A percentile compares a stretch with the other conserved stretches of the same genome.
phyloP scores from a whole-genome alignment of 331 rosid species.

The Pyracantha coccinea region DNA sequence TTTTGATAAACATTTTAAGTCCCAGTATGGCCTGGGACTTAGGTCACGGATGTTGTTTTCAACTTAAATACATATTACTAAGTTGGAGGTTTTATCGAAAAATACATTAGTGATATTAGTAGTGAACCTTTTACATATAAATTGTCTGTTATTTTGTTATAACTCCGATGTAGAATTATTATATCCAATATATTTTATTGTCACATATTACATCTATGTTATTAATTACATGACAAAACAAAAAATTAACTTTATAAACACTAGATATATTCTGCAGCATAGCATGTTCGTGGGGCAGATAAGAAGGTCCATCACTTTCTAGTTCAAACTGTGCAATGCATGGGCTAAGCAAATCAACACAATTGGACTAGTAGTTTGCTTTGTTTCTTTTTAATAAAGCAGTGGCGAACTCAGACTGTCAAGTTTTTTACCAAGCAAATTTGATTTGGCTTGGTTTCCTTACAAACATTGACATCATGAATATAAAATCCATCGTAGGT shows the following conservation, averaged over 20 bases:
- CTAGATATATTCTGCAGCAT: background rate
- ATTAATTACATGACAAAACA: background rate
- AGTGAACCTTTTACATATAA: background rate
- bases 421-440: background rate
- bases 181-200: background rate
- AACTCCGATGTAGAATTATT: background rate
- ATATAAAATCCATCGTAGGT: too few species aligned
- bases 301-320: background rate
- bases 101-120: too few species aligned
- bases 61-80: too few species aligned
- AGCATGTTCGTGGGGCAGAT: background rate
- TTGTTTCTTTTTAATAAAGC: background rate
- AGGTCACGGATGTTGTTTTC: too few species aligned
- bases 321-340: background rate
- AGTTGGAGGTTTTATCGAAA: background rate
- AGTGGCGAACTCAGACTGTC: background rate
- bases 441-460: too few species aligned
- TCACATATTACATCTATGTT: background rate
- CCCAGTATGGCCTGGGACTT: background rate
- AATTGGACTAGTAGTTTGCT: background rate
- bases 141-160: too few species aligned
- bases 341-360: background rate
- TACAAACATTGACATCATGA: too few species aligned
- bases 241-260: background rate
- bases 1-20: background rate